Conservation (phyloP, 768 basidiomycete species). For the Boletus insuetus region DNA sequence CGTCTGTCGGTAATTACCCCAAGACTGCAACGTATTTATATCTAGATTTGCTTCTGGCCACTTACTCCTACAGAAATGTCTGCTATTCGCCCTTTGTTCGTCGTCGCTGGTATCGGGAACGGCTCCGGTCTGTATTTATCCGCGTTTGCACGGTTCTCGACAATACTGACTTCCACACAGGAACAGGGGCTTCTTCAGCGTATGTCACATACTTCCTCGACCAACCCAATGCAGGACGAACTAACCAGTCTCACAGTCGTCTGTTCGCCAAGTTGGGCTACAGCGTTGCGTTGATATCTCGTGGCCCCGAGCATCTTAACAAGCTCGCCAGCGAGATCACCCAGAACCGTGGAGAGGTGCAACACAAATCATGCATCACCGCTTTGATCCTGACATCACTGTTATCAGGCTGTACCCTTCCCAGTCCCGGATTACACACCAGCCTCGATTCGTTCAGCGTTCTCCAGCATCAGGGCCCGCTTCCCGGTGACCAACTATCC, state of each 20-base stretch:
- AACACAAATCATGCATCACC: constrained; percentile 5
- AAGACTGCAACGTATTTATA: constrained; percentile 1
- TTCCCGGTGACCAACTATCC: constrained; percentile 48
- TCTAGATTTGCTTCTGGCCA: not conserved
- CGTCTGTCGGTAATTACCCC: not conserved
- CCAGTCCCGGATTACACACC: constrained; percentile 50
- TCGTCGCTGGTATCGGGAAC: constrained; percentile 55
- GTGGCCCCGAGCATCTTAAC: constrained; percentile 51
- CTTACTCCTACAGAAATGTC: constrained; percentile 21
- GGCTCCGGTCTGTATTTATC: constrained; percentile 30
- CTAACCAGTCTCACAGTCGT: constrained; percentile 38
- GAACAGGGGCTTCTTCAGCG: constrained; percentile 62
- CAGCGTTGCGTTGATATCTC: constrained; percentile 62
- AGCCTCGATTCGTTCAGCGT: constrained; percentile 49
- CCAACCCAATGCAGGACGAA: not conserved
- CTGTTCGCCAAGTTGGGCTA: constrained; percentile 63
- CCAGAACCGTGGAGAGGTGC: constrained; percentile 54
- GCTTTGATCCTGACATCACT: not conserved
- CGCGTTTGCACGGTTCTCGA: not conserved
- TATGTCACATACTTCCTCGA: constrained; percentile 33
- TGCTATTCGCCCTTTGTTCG: constrained; percentile 46
- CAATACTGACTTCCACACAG: constrained; percentile 22
- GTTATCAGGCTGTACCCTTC: constrained; percentile 52
- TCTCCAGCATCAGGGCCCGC: constrained; percentile 42
- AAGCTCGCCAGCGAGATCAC: constrained; percentile 55